Percentiles rank a stretch among this genome's conserved stretches.
These are phyloP conservation scores for Fusarium agapanthi DNA, from an alignment of 2,329 filamentous ascomycete genomes.

Conservation along the genomic window DNA sequence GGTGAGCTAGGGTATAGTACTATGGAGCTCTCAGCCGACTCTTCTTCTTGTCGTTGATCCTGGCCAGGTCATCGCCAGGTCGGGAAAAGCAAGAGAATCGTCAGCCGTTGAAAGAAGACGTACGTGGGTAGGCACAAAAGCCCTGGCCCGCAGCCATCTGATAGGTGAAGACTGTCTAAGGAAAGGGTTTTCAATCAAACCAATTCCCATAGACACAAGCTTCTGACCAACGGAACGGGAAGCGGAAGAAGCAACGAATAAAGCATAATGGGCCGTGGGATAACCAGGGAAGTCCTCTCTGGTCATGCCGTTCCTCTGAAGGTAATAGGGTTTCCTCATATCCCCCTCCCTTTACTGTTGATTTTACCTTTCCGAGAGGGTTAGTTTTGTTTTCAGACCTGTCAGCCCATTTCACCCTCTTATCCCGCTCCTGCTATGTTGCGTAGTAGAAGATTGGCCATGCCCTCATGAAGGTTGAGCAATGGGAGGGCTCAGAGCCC, in stretches of 20 bases:
- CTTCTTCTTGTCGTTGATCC: conserved; percentile 37
- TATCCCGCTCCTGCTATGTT: conserved; percentile 1
- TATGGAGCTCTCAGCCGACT: conserved; percentile 39
- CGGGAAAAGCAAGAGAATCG: conserved; percentile 37
- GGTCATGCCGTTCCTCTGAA: conserved; percentile 7
- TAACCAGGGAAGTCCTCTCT: conserved; percentile 18
- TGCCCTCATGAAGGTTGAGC: conserved; percentile 19
- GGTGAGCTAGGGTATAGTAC: conserved; percentile 34
- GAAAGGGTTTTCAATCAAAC: conserved; percentile 9
- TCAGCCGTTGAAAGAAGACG: conserved; percentile 34
- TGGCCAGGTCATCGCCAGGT: conserved; percentile 32
- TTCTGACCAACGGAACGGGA: conserved; percentile 27
- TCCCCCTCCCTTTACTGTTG: conserved; percentile 1
- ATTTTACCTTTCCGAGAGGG: conserved; percentile 8
- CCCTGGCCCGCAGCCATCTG: conserved; percentile 30
- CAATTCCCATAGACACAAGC: conserved; percentile 8
- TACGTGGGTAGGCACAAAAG: conserved; percentile 20
- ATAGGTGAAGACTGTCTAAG: conserved; percentile 29
- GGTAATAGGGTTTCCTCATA: conserved; percentile 21
- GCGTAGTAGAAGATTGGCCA: background rate
- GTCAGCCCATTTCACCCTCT: conserved; percentile 13
- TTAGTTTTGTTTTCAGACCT: background rate
- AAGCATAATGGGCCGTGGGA: conserved; percentile 4
- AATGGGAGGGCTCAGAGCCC: conserved; percentile 24
- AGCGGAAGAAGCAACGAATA: conserved; percentile 30